Evolutionary conservation across 345 rosid genomes (phyloP).

Genomic region (Garcia nutans): DNA sequence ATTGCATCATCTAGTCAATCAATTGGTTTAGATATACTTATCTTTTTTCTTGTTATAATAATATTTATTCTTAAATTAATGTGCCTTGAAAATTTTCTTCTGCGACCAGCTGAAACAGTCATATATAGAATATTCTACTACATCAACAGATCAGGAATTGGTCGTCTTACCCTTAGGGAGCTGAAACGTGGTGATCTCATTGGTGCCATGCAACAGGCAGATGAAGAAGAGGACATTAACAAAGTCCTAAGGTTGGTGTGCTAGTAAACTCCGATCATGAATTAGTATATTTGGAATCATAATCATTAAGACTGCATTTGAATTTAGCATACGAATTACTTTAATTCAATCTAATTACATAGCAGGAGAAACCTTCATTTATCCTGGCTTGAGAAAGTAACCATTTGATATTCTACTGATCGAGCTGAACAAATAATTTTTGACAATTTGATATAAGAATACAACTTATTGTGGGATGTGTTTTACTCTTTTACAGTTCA

Average conservation of each 20-base stretch:
- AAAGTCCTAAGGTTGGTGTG: conserved; percentile 75
- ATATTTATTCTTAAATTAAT: not conserved
- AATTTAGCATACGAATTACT: not conserved
- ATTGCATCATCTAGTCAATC: not conserved
- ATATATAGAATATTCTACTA: conserved; percentile 93
- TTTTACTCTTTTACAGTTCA: not conserved
- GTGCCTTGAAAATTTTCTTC: not conserved
- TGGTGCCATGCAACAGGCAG: conserved; percentile 86
- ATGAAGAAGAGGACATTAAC: conserved; percentile 97
- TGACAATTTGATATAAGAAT: not conserved
- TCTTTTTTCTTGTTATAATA: not conserved
- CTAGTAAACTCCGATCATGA: conserved; percentile 3
- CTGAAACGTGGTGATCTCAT: conserved; percentile 83
- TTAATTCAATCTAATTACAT: not conserved
- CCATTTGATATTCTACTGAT: not conserved
- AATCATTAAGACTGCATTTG: not conserved
- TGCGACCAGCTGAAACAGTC: conserved; percentile 91
- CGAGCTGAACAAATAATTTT: not conserved
- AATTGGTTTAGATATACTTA: not conserved
- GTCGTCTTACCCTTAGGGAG: conserved; percentile 83
- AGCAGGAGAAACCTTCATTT: not conserved
- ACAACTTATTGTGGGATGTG: not conserved
- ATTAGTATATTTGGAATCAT: not conserved
- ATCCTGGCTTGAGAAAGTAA: not conserved
- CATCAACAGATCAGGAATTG: conserved; percentile 85